A percentile compares a stretch with the other conserved stretches of the same genome.
Evolutionary conservation across 2,329 filamentous ascomycete genomes (phyloP).

Genomic region (Aspergillus sp.): DNA sequence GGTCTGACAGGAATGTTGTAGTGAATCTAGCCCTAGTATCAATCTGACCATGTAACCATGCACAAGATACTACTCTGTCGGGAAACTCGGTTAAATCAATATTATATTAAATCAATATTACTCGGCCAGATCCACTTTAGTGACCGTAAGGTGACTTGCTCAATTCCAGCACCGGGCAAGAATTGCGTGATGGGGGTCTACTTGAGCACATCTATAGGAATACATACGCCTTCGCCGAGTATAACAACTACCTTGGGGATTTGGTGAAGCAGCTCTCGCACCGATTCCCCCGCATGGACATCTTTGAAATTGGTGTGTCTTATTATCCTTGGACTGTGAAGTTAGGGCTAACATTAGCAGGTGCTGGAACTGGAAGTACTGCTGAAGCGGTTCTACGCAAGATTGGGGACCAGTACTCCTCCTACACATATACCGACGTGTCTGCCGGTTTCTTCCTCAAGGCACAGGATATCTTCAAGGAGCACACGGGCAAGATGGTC

Average conservation of each 20-base stretch:
- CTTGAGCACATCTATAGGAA: conserved; percentile 7
- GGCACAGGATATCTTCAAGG: conserved; percentile 29
- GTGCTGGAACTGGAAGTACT: conserved; percentile 47
- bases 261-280: conserved; percentile 38
- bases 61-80: no score
- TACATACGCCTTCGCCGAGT: conserved; percentile 19
- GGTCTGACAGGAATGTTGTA: no score
- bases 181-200: background rate
- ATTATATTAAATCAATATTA: no score
- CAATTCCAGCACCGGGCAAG: no score
- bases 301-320: conserved; percentile 41
- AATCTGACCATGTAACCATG: no score
- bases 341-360: conserved; percentile 34
- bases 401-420: conserved; percentile 28
- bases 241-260: conserved; percentile 7
- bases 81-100: no score
- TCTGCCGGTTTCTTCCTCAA: conserved; percentile 44
- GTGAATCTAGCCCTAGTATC: no score
- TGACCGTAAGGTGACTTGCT: no score
- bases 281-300: conserved; percentile 44
- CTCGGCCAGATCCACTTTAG: no score
- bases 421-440: conserved; percentile 50
- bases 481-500: conserved; percentile 23
- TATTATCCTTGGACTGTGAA: conserved; percentile 12
- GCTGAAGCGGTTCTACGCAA: conserved; percentile 37